These are phyloP conservation scores for Penicillium sp. DNA, from an alignment of 2,329 filamentous ascomycete genomes.

Conservation along the genomic window DNA sequence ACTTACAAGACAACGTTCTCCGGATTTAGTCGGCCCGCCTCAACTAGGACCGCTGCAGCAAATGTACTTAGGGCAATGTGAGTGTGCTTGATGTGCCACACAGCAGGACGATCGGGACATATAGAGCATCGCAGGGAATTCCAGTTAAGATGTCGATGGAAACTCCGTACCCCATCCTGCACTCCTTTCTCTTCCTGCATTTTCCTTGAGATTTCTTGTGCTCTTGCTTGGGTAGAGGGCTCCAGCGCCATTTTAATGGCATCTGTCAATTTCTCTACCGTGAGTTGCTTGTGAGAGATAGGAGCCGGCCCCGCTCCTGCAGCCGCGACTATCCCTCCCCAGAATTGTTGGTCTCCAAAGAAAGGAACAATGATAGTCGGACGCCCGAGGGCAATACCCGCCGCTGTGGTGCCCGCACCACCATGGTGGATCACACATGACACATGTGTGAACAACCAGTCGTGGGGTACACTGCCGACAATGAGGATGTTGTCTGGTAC, in stretches of 20 bases:
- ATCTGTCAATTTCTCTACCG: slow-evolving; percentile 60
- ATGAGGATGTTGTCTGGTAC: slow-evolving; percentile 76
- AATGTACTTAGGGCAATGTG: slow-evolving; percentile 66
- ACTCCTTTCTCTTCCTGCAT: slow-evolving; percentile 65
- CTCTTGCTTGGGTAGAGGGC: slow-evolving; percentile 57
- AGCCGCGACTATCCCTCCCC: slow-evolving; percentile 70
- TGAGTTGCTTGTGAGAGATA: slow-evolving; percentile 66
- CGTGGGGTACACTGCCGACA: slow-evolving; percentile 80
- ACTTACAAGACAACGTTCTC: slow-evolving; percentile 67
- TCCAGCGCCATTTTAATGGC: slow-evolving; percentile 61
- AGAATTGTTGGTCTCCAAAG: slow-evolving; percentile 81
- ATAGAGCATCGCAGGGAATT: slow-evolving; percentile 67
- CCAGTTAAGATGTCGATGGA: slow-evolving; percentile 66
- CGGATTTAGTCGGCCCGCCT: slow-evolving; percentile 62
- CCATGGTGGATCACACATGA: slow-evolving; percentile 83
- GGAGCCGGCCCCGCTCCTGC: slow-evolving; percentile 70
- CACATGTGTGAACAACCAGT: slow-evolving; percentile 81
- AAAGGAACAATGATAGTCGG: slow-evolving; percentile 83
- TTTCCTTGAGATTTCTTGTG: slow-evolving; percentile 56
- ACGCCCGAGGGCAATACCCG: slow-evolving; percentile 74
- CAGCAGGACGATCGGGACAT: slow-evolving; percentile 63
- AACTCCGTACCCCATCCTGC: slow-evolving; percentile 61
- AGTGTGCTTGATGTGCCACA: slow-evolving; percentile 69
- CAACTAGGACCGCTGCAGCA: slow-evolving; percentile 66
- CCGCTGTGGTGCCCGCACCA: slow-evolving; percentile 81